Base-by-base conservation (phyloP, 1,139 yeast species). In the Pichia sp. region DNA sequence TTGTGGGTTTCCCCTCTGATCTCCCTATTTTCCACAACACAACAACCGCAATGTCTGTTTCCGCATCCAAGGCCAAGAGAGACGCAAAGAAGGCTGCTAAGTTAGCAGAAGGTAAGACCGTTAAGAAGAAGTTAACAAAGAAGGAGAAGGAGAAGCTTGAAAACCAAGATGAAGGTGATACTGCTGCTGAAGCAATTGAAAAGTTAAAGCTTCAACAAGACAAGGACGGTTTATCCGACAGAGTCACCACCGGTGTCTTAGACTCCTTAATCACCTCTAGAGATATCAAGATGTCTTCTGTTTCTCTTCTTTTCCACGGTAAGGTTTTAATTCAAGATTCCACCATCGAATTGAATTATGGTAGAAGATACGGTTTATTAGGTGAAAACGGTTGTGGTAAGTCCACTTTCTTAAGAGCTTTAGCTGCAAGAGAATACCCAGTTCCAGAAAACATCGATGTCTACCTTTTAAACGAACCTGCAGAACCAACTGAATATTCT, bases 301-400 rank as follows among this genome's bases (percentile, higher is more conserved):
- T 89, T 40, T 88, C 98, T 20, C 77, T 93, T 61, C 80, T 90
- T 59, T 93, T 93, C 83, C 99, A 93, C 72, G 99, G 99, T 75
- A 93, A 91, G 67, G 97, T 93, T 49, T 75, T 93, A 67, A 78
- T 93, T 61, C 96, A 89, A 71, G 99, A 93, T 70, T 84, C 98
- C 38, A 77, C 77, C 42, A 72, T 93, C 61, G 99, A 93, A 75
- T 81, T 93, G 73, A 94, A 93, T 73, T 91, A 83, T 70, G 99
- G 99, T 66, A 88, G 97, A 74, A 83, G 96, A 71, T 93, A 94
- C 67, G 96, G 96, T 72, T 78, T 93, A 58, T 77, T 94, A 61
- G 99, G 99, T 67, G 98, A 91, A 72, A 93, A 93, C 70, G 99
- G 99, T 55, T 93, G 99, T 75, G 99, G 99, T 75, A 93, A 93